phyloP scores from a whole-genome alignment of 495 filamentous ascomycete species.

The Chlorociboria aeruginascens region DNA sequence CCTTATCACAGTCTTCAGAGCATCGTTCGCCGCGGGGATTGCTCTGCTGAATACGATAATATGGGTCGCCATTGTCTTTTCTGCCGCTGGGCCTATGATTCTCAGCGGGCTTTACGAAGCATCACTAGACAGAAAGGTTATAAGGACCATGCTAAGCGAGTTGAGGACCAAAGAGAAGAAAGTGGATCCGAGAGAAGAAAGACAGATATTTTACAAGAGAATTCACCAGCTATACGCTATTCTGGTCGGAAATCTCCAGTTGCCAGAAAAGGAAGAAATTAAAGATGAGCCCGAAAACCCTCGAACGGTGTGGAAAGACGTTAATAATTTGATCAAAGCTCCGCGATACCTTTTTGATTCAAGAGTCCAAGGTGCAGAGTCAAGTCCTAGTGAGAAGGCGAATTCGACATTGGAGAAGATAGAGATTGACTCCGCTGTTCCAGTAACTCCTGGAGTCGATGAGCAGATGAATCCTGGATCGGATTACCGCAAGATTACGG shows the following conservation, averaged over 20 bases:
- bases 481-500: background rate
- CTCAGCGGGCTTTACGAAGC: constrained; percentile 29
- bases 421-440: no score
- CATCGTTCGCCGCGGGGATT: constrained; percentile 19
- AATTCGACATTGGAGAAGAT: background rate
- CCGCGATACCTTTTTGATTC: background rate
- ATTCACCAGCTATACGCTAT: constrained; percentile 3
- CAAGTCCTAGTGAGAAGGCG: background rate
- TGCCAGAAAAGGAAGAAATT: background rate
- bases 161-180: background rate
- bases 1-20: constrained; percentile 11
- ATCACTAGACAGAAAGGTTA: constrained; percentile 22
- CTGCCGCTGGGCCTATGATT: constrained; percentile 26
- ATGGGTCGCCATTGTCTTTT: constrained; percentile 23
- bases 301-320: constrained; percentile 1
- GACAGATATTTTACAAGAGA: background rate
- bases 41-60: constrained; percentile 24
- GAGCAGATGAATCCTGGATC: background rate
- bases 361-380: background rate
- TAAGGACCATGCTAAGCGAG: background rate
- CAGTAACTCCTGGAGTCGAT: background rate
- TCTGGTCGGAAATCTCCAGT: constrained; percentile 1
- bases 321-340: background rate
- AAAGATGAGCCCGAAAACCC: background rate
- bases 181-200: background rate